Base-by-base conservation (phyloP, 2,329 filamentous ascomycete genomes). In the Gaeumannomyces sp. region DNA sequence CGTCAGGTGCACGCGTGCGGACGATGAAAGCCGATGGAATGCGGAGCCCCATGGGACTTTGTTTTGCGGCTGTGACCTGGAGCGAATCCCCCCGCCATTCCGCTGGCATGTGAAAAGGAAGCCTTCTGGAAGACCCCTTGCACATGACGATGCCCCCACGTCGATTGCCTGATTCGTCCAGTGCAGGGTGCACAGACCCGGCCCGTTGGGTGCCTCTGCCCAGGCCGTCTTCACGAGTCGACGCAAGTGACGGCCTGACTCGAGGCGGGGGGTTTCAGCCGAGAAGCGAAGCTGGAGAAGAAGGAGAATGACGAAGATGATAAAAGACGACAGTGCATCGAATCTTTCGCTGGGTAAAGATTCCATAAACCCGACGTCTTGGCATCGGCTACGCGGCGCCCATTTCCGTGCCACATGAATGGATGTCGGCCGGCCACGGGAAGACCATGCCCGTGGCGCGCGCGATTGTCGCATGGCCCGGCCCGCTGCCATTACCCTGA, bases 11-110 rank as follows among this genome's bases (percentile, higher is more conserved):
- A 11, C 19, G 45, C 45, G 45, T 53, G 45, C 27, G 31, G 29
- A 35, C 29, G 11, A 25, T 59, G n/a, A 60, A 25, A 60, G 59
- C 59, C 59, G 59, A 35, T 38, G 59, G 59, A 60, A 60, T 33
- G 59, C 59, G 59, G 45, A 53, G 45, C 45, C 59, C 25, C 59
- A 60, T 60, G 57, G 57, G 27, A 28, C 29, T 22, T 7, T 29
- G 38, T 53, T n/a, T 53, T n/a, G 45, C 45, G 45, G 45, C 45
- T 53, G 45, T 50, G 38, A 22, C 16, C 38, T 45, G 16, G 33
- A 13, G 8, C 33, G 33, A 33, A 11, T 33, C 8, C 4, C 38
- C 16, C 14, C 56, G n/a, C 56, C 58, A 60, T 31, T 10, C 1
- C 4, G 29, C 59, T 60, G 59, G 29, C 59, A 60, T 60, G 59